Evolutionary conservation across 2,329 filamentous ascomycete genomes (phyloP).

Genomic region (Pestalotiopsis fici): DNA sequence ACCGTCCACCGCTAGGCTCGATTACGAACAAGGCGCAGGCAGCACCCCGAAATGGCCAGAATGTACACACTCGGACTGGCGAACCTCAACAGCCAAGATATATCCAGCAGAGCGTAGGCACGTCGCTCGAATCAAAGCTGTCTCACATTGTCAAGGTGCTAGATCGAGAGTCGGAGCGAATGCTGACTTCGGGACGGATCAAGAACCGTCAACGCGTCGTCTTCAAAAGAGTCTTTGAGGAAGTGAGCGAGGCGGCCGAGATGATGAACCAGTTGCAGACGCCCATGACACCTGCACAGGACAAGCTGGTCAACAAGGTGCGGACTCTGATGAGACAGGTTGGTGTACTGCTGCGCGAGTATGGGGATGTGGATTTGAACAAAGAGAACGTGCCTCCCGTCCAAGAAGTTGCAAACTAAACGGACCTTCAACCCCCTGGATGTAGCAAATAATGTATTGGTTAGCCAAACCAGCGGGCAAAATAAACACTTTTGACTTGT

Average conservation of each 20-base stretch:
- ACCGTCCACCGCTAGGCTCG: neutral
- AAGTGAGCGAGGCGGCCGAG: neutral
- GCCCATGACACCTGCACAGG: neutral
- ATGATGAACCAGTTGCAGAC: neutral
- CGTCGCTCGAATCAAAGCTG: neutral
- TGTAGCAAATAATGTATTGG: too few species aligned
- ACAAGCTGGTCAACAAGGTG: neutral
- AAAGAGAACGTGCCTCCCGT: neutral
- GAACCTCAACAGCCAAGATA: neutral
- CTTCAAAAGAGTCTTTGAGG: neutral
- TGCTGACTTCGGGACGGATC: neutral
- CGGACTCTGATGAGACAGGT: neutral
- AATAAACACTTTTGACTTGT: too few species aligned
- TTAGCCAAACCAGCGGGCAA: too few species aligned
- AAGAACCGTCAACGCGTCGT: neutral
- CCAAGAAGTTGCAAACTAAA: too few species aligned
- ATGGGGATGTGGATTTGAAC: too few species aligned
- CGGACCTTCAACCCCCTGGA: too few species aligned
- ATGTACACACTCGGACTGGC: neutral
- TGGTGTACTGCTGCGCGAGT: neutral
- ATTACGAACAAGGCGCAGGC: neutral
- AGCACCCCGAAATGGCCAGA: neutral
- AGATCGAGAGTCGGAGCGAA: neutral
- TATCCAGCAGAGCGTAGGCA: neutral
- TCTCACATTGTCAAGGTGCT: neutral